These are phyloP conservation scores for Trebouxia sp. DNA, from an alignment of 139 green algal genomes.

Conservation along the genomic window DNA sequence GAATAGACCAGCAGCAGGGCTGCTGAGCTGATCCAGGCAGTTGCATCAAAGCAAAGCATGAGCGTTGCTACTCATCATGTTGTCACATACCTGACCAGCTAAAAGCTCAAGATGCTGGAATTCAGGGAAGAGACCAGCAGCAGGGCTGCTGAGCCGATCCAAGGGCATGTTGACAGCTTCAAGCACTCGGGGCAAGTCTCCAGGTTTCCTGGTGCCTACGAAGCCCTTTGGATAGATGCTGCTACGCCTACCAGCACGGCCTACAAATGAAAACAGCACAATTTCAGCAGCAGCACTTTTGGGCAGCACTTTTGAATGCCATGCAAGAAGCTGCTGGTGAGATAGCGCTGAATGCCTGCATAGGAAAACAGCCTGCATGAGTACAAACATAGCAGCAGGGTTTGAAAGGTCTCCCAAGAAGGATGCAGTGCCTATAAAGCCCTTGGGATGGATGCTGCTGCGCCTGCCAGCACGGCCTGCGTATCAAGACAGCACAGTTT, in stretches of 20 bases:
- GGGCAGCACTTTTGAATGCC: too few relatives aligned
- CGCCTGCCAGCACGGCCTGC: conserved; percentile 50
- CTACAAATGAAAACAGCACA: conserved; percentile 5
- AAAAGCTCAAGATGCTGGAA: conserved; percentile 79
- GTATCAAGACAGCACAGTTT: neutral
- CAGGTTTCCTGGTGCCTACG: neutral
- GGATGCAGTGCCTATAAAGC: neutral
- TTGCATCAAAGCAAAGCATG: neutral
- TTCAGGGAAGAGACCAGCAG: conserved; percentile 56
- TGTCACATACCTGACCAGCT: conserved; percentile 37
- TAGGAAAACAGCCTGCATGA: too few relatives aligned
- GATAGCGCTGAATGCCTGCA: too few relatives aligned
- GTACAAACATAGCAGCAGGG: too few relatives aligned
- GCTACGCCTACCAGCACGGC: conserved; percentile 50
- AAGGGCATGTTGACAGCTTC: conserved; percentile 40
- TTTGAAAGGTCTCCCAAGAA: too few relatives aligned
- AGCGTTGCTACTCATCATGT: neutral
- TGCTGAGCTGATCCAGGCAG: conserved; percentile 37
- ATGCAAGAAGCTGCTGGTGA: too few relatives aligned
- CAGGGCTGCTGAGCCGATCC: conserved; percentile 38
- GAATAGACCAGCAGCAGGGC: conserved; percentile 44
- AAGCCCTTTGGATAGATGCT: conserved; percentile 25
- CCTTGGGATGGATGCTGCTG: conserved; percentile 34
- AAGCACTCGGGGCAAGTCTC: conserved; percentile 4
- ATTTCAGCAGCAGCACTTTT: neutral